Evolutionary conservation across 2,329 filamentous ascomycete species (phyloP).

Genomic region (Trichophyton equinum): DNA sequence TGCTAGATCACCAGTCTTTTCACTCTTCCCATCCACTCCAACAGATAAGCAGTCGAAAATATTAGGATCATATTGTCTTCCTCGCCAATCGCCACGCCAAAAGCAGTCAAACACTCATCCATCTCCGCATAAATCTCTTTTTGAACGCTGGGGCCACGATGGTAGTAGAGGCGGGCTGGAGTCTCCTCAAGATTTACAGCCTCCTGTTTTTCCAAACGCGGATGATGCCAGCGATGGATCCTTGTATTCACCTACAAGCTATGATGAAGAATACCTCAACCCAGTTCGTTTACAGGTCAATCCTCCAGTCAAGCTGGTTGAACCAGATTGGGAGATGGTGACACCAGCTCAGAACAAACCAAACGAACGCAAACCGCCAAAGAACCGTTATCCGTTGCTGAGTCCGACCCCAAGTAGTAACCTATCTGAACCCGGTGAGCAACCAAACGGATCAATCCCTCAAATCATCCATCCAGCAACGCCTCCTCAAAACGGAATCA

Average conservation of each 20-base stretch:
- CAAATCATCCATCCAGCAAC: background rate
- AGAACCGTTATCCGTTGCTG: background rate
- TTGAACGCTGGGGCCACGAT: background rate
- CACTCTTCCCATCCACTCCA: conserved; percentile 27
- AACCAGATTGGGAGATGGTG: conserved; percentile 14
- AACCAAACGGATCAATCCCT: background rate
- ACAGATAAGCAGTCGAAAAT: conserved; percentile 21
- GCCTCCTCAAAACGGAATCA: background rate
- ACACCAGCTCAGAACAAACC: conserved; percentile 6
- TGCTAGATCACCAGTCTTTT: conserved; percentile 27
- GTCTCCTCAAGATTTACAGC: background rate
- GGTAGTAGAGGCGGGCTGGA: background rate
- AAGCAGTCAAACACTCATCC: conserved; percentile 16
- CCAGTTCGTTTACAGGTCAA: conserved; percentile 7
- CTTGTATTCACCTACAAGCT: background rate
- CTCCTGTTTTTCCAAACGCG: background rate
- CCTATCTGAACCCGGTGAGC: background rate
- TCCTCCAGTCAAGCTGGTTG: conserved; percentile 3
- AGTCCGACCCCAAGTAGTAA: background rate
- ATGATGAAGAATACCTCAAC: background rate
- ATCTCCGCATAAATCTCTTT: conserved; percentile 1
- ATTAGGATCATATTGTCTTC: conserved; percentile 12
- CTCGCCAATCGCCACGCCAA: conserved; percentile 19
- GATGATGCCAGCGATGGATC: conserved; percentile 1
- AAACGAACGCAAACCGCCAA: background rate